Conservation (phyloP, 1,139 yeast genomes). For the Suhomyces panamericanus region DNA sequence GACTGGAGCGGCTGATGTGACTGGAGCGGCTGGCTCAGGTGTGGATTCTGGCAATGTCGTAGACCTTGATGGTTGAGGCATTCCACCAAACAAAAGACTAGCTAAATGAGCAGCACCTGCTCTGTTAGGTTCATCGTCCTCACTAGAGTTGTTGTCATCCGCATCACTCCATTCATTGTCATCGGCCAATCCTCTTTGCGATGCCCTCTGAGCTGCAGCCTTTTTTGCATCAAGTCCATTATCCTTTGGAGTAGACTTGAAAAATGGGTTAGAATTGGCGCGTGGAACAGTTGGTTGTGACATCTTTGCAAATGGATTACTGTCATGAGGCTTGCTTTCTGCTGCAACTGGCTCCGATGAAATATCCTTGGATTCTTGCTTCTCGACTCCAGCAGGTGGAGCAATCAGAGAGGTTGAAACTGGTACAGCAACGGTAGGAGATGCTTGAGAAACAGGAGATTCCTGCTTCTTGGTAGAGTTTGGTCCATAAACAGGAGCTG, state of each 20-base stretch:
- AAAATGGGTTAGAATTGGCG: constrained; percentile 46
- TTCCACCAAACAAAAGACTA: constrained; percentile 60
- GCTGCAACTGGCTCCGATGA: neutral
- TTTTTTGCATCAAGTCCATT: constrained; percentile 50
- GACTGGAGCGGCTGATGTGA: neutral
- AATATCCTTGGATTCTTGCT: neutral
- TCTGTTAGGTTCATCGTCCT: constrained; percentile 47
- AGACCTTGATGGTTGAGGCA: constrained; percentile 40
- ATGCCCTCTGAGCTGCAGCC: constrained; percentile 62
- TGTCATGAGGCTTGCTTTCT: constrained; percentile 26
- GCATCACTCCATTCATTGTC: constrained; percentile 62
- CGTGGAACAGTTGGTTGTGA: constrained; percentile 14
- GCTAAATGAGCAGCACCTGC: constrained; percentile 66
- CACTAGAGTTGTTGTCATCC: constrained; percentile 55
- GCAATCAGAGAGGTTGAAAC: neutral
- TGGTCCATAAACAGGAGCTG: constrained; percentile 35
- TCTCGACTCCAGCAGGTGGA: constrained; percentile 1
- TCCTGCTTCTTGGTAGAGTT: constrained; percentile 12
- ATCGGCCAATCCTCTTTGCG: constrained; percentile 59
- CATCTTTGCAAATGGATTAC: constrained; percentile 42
- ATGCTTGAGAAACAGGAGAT: neutral
- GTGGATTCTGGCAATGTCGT: constrained; percentile 7
- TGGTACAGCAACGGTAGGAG: neutral
- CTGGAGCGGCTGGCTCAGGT: constrained; percentile 1
- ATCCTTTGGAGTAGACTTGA: constrained; percentile 43